Conservation (phyloP, 176 grass and related monocot species). For the Chloris gayana region DNA sequence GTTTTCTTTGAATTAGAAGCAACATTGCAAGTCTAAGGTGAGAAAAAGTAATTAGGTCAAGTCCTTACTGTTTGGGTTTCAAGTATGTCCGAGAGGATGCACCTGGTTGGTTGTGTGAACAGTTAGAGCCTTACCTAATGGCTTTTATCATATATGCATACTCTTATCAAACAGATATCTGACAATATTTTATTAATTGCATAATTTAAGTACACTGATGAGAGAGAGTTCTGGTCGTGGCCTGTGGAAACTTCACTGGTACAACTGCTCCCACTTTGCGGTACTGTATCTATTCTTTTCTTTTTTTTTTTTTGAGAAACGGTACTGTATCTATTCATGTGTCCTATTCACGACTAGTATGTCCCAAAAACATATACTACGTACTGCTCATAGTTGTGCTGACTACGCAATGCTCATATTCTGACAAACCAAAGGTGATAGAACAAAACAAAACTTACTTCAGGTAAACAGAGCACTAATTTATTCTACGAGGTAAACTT, state of each 20-base stretch:
- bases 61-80: background rate
- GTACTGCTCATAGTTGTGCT: background rate
- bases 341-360: background rate
- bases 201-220: background rate
- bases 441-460: background rate
- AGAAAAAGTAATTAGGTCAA: too few relatives aligned
- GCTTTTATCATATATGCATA: background rate
- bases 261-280: background rate
- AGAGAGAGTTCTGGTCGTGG: background rate
- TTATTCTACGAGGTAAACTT: background rate
- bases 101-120: background rate
- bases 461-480: too few relatives aligned
- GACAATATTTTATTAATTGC: background rate
- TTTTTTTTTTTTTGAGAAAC: too few relatives aligned
- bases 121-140: background rate
- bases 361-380: background rate
- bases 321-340: too few relatives aligned
- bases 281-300: too few relatives aligned
- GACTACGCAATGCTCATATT: background rate
- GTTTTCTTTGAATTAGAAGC: constrained; percentile 10
- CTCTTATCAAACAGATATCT: background rate
- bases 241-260: background rate
- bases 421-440: background rate
- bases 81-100: background rate
- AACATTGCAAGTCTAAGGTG: background rate